A percentile compares a stretch with the other conserved stretches of the same genome.
Evolutionary conservation across 148 eudicot genomes (phyloP).

Genomic region (Oxyria digyna): DNA sequence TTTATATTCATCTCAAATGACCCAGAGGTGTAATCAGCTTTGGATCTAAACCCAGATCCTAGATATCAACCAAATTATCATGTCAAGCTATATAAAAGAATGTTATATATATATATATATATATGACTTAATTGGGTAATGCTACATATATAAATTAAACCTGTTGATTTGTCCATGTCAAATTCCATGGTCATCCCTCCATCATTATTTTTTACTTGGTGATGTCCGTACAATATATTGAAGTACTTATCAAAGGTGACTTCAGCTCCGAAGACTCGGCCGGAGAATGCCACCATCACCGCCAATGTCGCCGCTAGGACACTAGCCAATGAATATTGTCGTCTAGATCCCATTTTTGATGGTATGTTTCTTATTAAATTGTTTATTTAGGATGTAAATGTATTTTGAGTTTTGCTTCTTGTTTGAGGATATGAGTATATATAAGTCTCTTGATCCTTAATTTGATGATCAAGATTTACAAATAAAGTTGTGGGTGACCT

Average conservation of each 20-base stretch:
- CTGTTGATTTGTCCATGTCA: constrained; percentile 6
- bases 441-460: background rate
- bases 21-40: constrained; percentile 4
- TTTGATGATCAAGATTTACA: background rate
- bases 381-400: background rate
- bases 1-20: constrained; percentile 13
- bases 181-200: background rate
- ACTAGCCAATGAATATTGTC: background rate
- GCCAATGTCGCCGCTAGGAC: background rate
- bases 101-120: too few species aligned
- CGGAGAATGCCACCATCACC: background rate
- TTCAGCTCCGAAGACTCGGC: background rate
- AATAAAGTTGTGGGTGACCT: background rate
- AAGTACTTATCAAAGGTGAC: background rate
- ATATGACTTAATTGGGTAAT: background rate
- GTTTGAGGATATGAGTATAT: background rate
- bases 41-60: constrained; percentile 14
- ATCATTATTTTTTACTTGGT: background rate
- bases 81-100: too few species aligned
- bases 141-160: background rate
- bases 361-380: background rate
- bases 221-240: background rate
- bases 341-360: background rate
- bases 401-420: background rate
- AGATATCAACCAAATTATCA: background rate